phyloP scores from a whole-genome alignment of 2,329 filamentous ascomycete species.

The Alternaria triticimaculans region DNA sequence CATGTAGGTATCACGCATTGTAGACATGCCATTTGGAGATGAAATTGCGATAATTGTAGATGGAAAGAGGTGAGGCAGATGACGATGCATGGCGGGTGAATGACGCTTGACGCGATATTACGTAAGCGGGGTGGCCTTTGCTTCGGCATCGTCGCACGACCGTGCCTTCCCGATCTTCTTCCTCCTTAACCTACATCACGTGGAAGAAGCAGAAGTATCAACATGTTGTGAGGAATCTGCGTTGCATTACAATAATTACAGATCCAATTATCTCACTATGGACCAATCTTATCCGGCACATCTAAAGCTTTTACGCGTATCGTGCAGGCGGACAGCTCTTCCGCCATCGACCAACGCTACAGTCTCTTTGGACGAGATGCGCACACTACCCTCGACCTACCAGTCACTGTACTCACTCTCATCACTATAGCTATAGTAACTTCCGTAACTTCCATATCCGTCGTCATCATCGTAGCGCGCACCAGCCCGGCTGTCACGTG shows the following conservation, averaged over 20 bases:
- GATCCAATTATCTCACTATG: not conserved
- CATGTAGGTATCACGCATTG: not conserved
- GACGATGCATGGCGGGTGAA: not conserved
- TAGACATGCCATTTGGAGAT: not conserved
- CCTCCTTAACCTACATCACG: not conserved
- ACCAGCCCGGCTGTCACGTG: not conserved
- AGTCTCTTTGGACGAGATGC: not conserved
- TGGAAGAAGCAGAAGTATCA: not conserved
- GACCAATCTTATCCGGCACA: not conserved
- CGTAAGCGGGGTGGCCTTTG: not conserved
- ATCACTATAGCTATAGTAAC: not conserved
- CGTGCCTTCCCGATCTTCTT: not conserved
- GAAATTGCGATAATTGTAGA: not conserved
- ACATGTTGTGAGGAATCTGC: fast-evolving
- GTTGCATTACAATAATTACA: not conserved
- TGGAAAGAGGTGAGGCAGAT: not conserved
- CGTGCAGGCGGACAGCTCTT: not conserved
- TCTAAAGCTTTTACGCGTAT: not conserved
- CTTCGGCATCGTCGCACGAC: not conserved
- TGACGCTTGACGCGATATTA: not conserved
- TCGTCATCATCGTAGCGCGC: not conserved
- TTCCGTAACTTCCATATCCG: not conserved
- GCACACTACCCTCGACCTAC: not conserved
- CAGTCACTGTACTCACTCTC: not conserved
- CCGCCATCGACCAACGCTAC: not conserved